phyloP scores from a whole-genome alignment of 495 filamentous ascomycete species.

The Penicillium longicatenatum region DNA sequence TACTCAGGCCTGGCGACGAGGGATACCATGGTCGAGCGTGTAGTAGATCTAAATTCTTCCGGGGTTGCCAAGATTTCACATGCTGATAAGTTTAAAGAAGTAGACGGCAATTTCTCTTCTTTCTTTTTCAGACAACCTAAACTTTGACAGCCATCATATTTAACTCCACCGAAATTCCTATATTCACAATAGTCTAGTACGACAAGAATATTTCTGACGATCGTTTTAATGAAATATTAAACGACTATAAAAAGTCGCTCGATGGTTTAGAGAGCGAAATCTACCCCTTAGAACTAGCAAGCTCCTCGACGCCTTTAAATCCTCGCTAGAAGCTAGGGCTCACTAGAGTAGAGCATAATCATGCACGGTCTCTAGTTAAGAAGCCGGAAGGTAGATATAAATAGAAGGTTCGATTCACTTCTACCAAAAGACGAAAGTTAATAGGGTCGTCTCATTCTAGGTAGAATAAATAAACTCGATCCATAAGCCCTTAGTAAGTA shows the following conservation, averaged over 20 bases:
- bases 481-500: not conserved
- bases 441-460: not conserved
- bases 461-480: not conserved
- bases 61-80: not conserved
- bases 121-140: not conserved
- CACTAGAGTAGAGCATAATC: not conserved
- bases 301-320: not conserved
- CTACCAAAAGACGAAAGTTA: not conserved
- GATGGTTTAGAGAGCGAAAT: not conserved
- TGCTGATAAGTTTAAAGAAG: not conserved
- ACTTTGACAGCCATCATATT: not conserved
- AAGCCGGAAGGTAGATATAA: not conserved
- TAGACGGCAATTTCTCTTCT: not conserved
- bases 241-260: not conserved
- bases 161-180: not conserved
- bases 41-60: not conserved
- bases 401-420: not conserved
- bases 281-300: not conserved
- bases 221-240: not conserved
- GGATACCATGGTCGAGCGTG: not conserved
- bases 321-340: not conserved
- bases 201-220: not conserved
- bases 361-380: not conserved
- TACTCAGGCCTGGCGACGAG: not conserved
- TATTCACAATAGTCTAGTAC: not conserved